Conservation (phyloP, 306 rosid genomes). For the Sphenostylis stenocarpa region DNA sequence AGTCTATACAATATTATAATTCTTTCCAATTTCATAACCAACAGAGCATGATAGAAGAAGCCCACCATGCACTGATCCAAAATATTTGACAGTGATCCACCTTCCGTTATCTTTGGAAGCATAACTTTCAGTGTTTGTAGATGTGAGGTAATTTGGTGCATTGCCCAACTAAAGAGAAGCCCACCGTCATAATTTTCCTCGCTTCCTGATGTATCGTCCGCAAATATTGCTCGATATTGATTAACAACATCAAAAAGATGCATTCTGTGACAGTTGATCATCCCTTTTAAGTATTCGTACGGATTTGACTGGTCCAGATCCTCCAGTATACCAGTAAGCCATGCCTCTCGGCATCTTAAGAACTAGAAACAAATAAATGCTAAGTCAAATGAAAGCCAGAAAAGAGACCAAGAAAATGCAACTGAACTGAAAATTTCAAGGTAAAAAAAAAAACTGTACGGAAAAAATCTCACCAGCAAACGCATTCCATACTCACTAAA, state of each 20-base stretch:
- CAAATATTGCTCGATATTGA: constrained; percentile 97
- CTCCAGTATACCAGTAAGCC: constrained; percentile 95
- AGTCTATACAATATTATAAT: background rate
- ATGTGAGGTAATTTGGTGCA: constrained; percentile 92
- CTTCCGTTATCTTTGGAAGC: constrained; percentile 96
- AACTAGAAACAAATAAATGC: constrained; percentile 53
- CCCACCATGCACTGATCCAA: constrained; percentile 99
- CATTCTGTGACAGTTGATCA: constrained; percentile 91
- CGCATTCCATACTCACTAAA: constrained; percentile 98
- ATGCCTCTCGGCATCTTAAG: constrained; percentile 94
- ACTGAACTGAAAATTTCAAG: constrained; percentile 18
- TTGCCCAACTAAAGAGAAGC: constrained; percentile 98
- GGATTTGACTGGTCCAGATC: constrained; percentile 90
- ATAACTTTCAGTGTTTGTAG: constrained; percentile 76
- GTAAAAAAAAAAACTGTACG: constrained; percentile 1
- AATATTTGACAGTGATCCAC: constrained; percentile 89
- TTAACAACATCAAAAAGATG: constrained; percentile 98
- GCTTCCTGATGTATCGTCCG: constrained; percentile 96
- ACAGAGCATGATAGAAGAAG: constrained; percentile 15
- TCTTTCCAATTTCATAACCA: constrained; percentile 27
- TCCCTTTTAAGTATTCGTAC: constrained; percentile 86
- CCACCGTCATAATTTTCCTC: constrained; percentile 98
- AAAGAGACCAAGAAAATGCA: background rate
- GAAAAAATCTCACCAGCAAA: constrained; percentile 65
- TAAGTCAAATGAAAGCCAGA: constrained; percentile 31